These are phyloP conservation scores for Trichosporon inkin DNA, from an alignment of 1,284 basidiomycete genomes.

Conservation along the genomic window DNA sequence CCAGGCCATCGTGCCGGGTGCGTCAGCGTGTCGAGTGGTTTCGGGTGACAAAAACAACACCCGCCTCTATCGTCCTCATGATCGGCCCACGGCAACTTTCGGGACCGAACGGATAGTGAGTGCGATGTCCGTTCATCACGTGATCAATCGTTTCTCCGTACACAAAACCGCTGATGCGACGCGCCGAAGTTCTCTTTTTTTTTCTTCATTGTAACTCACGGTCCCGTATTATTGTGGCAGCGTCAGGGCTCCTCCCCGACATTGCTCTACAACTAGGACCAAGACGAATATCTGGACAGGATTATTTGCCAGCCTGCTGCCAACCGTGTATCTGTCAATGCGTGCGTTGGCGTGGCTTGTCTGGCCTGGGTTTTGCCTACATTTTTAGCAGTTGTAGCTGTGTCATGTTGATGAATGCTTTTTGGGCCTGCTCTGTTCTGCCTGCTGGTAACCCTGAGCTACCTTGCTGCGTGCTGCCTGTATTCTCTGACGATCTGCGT, in stretches of 20 bases:
- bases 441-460: background rate
- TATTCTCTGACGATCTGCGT: too few species aligned
- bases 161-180: background rate
- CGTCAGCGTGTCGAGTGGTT: background rate
- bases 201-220: conserved; percentile 15
- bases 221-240: conserved; percentile 24
- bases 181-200: background rate
- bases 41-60: background rate
- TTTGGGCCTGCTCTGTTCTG: background rate
- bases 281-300: conserved; percentile 20
- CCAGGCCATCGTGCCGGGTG: background rate
- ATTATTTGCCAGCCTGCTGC: conserved; percentile 24
- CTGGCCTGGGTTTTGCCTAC: conserved; percentile 47
- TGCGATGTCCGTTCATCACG: conserved; percentile 1
- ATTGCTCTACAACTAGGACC: conserved; percentile 22
- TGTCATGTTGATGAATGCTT: conserved; percentile 16
- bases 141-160: background rate
- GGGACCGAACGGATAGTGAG: background rate
- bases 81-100: background rate
- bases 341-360: conserved; percentile 19
- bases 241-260: conserved; percentile 15
- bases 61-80: too few species aligned
- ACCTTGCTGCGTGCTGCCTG: conserved; percentile 5
- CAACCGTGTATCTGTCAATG: conserved; percentile 17
- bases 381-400: conserved; percentile 23